Evolutionary conservation across 345 rosid species (phyloP).

Genomic region (Gossypium ekmanianum): DNA sequence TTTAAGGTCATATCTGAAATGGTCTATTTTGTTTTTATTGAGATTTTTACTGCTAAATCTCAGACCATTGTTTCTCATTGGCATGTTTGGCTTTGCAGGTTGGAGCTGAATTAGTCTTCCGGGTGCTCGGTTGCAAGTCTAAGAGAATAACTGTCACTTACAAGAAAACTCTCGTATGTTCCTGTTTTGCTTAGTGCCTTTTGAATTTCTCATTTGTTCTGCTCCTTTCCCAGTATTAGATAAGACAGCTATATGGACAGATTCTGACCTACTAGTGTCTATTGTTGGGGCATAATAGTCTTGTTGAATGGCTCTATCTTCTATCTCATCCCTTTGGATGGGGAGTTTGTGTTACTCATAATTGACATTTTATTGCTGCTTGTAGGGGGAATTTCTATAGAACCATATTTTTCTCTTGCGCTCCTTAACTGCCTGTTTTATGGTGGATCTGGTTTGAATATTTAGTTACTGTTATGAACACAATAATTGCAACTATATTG

Average conservation of each 20-base stretch:
- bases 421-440: not conserved
- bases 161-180: slow-evolving; percentile 91
- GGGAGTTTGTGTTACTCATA: no score
- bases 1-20: slow-evolving; percentile 56
- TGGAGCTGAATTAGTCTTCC: slow-evolving; percentile 81
- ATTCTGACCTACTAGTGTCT: not conserved
- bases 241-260: not conserved
- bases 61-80: slow-evolving; percentile 13
- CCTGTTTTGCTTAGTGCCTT: slow-evolving; percentile 13
- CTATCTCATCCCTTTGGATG: not conserved
- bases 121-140: slow-evolving; percentile 94
- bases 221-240: not conserved
- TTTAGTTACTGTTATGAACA: not conserved
- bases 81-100: slow-evolving; percentile 44
- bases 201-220: slow-evolving; percentile 7
- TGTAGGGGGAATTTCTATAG: not conserved
- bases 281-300: not conserved
- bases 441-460: not conserved
- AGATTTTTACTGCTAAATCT: slow-evolving; percentile 19
- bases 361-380: not conserved
- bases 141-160: slow-evolving; percentile 93
- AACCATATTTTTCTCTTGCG: not conserved
- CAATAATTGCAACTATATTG: not conserved
- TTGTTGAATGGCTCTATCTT: not conserved
- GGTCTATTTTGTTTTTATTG: not conserved